Evolutionary conservation across 169 alveolate genomes (phyloP).

Genomic region (Fabrea salina): DNA sequence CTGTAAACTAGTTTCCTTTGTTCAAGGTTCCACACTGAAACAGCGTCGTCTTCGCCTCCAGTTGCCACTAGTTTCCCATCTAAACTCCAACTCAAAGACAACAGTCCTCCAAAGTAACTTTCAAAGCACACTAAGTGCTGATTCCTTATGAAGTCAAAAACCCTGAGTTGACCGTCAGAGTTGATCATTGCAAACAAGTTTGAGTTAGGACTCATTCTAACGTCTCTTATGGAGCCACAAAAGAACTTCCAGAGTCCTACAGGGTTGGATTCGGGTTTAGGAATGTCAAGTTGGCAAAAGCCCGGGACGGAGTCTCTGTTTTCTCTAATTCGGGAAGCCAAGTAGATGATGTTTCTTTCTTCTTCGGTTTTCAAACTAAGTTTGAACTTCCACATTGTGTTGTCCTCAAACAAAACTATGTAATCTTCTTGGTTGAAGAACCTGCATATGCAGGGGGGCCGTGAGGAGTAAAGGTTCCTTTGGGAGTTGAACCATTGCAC

Average conservation of each 20-base stretch:
- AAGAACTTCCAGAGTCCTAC: background rate
- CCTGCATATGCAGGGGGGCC: conserved; percentile 13
- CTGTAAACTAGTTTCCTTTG: background rate
- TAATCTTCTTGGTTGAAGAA: background rate
- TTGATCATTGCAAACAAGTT: background rate
- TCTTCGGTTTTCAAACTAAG: background rate
- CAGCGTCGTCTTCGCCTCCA: conserved; percentile 28
- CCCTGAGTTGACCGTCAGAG: background rate
- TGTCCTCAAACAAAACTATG: conserved; percentile 14
- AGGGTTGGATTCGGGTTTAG: background rate
- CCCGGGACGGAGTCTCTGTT: background rate
- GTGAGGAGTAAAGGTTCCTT: background rate
- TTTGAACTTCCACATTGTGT: conserved; percentile 11
- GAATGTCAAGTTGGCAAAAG: background rate
- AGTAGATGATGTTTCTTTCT: background rate
- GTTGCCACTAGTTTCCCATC: background rate
- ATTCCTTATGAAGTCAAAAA: background rate
- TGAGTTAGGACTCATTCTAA: background rate
- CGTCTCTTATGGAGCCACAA: background rate
- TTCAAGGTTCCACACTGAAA: background rate
- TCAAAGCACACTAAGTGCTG: background rate
- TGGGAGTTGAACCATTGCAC: conserved; percentile 13
- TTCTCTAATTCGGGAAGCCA: background rate
- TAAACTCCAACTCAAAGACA: background rate
- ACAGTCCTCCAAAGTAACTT: conserved; percentile 5